Conservation (phyloP, 331 rosid species). For the Arachis monticola region DNA sequence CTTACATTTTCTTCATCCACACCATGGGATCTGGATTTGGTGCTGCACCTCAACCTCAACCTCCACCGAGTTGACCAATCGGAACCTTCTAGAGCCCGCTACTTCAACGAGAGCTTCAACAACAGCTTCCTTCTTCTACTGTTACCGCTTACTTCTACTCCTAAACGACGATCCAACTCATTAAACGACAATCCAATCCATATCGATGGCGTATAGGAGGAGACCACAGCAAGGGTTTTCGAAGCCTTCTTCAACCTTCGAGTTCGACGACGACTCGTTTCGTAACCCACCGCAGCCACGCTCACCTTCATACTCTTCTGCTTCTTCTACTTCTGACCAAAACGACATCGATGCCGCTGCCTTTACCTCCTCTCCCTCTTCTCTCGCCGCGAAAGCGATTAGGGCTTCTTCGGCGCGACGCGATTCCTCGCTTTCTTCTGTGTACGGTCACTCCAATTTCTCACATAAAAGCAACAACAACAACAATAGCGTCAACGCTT, state of each 20-base stretch:
- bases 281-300: constrained; percentile 41
- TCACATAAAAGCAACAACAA: neutral
- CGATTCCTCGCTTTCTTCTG: constrained; percentile 88
- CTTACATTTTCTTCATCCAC: neutral
- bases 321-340: constrained; percentile 41
- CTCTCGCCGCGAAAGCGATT: constrained; percentile 95
- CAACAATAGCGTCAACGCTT: constrained; percentile 31
- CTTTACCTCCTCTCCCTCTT: constrained; percentile 52
- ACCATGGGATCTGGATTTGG: neutral
- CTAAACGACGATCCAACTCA: neutral
- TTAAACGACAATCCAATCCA: too few species aligned
- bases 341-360: constrained; percentile 36
- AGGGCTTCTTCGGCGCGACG: constrained; percentile 93
- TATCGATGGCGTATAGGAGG: constrained; percentile 75
- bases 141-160: neutral
- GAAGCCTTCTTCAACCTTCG: constrained; percentile 35
- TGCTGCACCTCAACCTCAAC: neutral
- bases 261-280: constrained; percentile 47
- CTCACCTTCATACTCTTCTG: constrained; percentile 27
- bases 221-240: constrained; percentile 62
- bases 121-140: neutral
- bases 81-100: neutral
- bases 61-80: neutral
- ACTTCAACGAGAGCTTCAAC: neutral
- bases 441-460: constrained; percentile 64